Conservation (phyloP, 805 yeast genomes). For the Lachancea lanzarotensis region DNA sequence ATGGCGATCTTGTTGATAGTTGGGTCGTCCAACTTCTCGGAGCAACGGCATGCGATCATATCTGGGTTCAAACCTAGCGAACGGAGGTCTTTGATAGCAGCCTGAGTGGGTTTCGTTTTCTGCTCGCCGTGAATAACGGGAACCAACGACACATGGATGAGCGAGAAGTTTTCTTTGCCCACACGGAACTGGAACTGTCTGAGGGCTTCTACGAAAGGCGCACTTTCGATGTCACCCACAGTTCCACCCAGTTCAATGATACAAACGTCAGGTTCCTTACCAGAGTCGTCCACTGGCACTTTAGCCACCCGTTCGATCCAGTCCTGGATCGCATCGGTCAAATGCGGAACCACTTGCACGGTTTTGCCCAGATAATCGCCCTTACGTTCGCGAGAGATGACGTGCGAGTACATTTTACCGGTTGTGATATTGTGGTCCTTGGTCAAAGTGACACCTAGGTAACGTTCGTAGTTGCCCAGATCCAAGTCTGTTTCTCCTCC, state of each 20-base stretch:
- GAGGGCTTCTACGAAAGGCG: slow-evolving; percentile 97
- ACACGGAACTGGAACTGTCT: slow-evolving; percentile 98
- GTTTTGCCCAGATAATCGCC: slow-evolving; percentile 98
- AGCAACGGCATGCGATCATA: slow-evolving; percentile 96
- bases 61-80: slow-evolving; percentile 92
- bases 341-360: slow-evolving; percentile 98
- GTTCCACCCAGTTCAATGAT: slow-evolving; percentile 98
- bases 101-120: slow-evolving; percentile 98
- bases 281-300: slow-evolving; percentile 86
- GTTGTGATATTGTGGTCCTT: slow-evolving; percentile 96
- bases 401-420: slow-evolving; percentile 92
- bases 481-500: slow-evolving; percentile 99
- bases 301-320: slow-evolving; percentile 94
- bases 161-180: slow-evolving; percentile 87
- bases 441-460: slow-evolving; percentile 87
- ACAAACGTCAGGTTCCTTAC: slow-evolving; percentile 90
- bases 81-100: slow-evolving; percentile 95
- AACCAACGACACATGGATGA: slow-evolving; percentile 93
- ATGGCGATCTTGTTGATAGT: slow-evolving; percentile 95
- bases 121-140: slow-evolving; percentile 99
- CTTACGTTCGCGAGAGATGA: slow-evolving; percentile 87
- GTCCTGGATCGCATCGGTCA: slow-evolving; percentile 95
- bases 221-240: slow-evolving; percentile 97
- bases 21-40: slow-evolving; percentile 67
- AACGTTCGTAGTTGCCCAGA: slow-evolving; percentile 96